These are phyloP conservation scores for Aureobasidium subglaciale DNA, from an alignment of 2,329 filamentous ascomycete species.

Conservation along the genomic window DNA sequence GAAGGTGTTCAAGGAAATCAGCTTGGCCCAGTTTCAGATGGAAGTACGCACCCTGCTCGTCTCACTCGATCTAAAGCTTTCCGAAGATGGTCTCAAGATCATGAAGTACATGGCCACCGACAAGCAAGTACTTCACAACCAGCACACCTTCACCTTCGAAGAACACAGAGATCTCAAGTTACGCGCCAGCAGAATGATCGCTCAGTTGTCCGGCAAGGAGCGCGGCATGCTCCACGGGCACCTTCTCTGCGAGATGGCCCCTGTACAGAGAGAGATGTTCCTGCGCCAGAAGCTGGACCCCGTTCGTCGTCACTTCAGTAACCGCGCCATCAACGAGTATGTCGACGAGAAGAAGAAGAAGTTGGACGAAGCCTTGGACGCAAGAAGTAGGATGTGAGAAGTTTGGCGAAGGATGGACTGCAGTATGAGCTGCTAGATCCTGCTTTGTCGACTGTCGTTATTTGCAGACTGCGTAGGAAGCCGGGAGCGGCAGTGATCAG, in stretches of 20 bases:
- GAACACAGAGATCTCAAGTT: neutral
- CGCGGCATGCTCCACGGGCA: neutral
- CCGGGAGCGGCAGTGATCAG: too few species aligned
- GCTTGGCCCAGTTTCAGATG: neutral
- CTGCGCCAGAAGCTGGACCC: neutral
- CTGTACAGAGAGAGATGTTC: neutral
- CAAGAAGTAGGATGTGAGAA: too few species aligned
- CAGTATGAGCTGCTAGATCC: too few species aligned
- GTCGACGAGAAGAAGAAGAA: neutral
- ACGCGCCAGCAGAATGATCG: neutral
- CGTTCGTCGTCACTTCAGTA: neutral
- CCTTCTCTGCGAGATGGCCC: neutral
- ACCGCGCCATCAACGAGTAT: neutral
- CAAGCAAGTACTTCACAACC: neutral
- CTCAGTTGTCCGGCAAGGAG: neutral
- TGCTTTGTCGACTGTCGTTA: too few species aligned
- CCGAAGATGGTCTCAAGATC: neutral
- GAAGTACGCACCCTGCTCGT: neutral
- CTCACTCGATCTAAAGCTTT: neutral
- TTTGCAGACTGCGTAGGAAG: too few species aligned
- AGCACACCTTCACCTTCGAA: neutral
- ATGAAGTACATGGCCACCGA: constrained; percentile 7
- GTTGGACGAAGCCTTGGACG: neutral
- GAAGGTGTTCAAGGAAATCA: neutral
- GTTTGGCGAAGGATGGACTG: too few species aligned